Conservation (phyloP, 345 rosid genomes). For the Kandelia obovata region DNA sequence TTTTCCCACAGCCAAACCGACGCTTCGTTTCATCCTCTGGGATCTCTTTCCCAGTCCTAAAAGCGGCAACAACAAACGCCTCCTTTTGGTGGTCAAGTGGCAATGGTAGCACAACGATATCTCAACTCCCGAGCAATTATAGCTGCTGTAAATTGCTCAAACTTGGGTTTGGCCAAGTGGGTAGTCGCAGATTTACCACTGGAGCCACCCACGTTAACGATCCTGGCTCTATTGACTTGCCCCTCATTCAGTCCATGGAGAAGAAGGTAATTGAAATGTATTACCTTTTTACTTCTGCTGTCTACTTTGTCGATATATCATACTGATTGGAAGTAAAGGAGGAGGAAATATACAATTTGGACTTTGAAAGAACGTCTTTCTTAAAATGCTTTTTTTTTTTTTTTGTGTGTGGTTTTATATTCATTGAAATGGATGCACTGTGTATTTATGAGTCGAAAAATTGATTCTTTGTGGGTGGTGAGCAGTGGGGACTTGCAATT, state of each 20-base stretch:
- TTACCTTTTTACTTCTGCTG: not conserved
- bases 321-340: too few relatives aligned
- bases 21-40: not conserved
- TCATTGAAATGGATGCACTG: too few relatives aligned
- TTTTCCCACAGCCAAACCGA: slow-evolving; percentile 1
- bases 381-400: too few relatives aligned
- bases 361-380: too few relatives aligned
- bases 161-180: slow-evolving; percentile 30
- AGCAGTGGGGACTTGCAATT: too few relatives aligned
- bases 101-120: slow-evolving; percentile 10
- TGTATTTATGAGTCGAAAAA: too few relatives aligned
- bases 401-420: too few relatives aligned
- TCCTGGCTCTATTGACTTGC: slow-evolving; percentile 77
- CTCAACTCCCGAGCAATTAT: slow-evolving; percentile 17
- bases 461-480: too few relatives aligned
- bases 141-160: slow-evolving; percentile 11
- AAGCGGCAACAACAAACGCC: not conserved
- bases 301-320: not conserved
- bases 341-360: too few relatives aligned
- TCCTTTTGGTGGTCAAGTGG: slow-evolving; percentile 15
- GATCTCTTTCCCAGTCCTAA: not conserved
- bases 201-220: slow-evolving; percentile 69
- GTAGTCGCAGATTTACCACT: slow-evolving; percentile 38
- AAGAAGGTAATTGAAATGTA: slow-evolving; percentile 45
- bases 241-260: slow-evolving; percentile 92